These are phyloP conservation scores for Tagetes erecta DNA, from an alignment of 129 eudicot genomes.

Conservation along the genomic window DNA sequence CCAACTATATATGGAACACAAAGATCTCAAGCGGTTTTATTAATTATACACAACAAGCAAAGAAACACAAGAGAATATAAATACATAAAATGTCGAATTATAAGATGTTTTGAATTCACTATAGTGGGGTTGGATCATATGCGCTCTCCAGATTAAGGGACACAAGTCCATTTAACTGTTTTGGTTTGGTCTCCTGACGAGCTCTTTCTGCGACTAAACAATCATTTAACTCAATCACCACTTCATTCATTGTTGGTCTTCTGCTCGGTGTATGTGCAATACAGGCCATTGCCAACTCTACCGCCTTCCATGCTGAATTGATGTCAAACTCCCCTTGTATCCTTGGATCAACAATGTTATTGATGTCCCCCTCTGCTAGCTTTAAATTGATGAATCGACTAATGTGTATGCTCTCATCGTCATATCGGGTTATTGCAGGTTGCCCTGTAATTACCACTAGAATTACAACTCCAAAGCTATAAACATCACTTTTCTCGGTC, in stretches of 20 bases:
- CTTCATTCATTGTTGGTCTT: conserved; percentile 35
- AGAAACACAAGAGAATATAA: background rate
- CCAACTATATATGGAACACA: background rate
- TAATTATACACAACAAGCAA: background rate
- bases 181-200: conserved; percentile 1
- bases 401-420: conserved; percentile 20
- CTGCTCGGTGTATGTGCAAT: conserved; percentile 17
- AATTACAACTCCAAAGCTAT: conserved; percentile 44
- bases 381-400: conserved; percentile 16
- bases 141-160: conserved; percentile 20
- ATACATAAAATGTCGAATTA: background rate
- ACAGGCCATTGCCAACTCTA: conserved; percentile 31
- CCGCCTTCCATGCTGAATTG: conserved; percentile 25
- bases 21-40: background rate
- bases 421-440: conserved; percentile 21
- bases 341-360: conserved; percentile 28
- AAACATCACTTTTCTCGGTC: conserved; percentile 47
- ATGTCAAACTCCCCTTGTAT: conserved; percentile 24
- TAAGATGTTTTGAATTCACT: no score
- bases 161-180: background rate
- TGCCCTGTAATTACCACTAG: conserved; percentile 35
- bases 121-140: conserved; percentile 9
- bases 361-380: conserved; percentile 22
- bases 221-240: conserved; percentile 24
- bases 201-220: conserved; percentile 28